phyloP scores from a whole-genome alignment of 2,329 filamentous ascomycete genomes.

The Neonectria hederae region DNA sequence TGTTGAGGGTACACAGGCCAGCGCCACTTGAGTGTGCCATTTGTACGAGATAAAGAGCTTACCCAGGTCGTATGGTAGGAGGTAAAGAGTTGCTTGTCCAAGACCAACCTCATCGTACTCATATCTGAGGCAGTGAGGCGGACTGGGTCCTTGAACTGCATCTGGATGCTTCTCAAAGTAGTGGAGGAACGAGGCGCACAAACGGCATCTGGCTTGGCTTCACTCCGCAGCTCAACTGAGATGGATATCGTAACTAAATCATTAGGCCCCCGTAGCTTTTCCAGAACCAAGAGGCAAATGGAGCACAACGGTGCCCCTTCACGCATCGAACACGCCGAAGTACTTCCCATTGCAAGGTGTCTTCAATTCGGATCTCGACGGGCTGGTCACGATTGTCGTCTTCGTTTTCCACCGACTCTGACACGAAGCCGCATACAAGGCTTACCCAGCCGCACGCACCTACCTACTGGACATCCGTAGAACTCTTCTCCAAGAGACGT shows the following conservation, averaged over 20 bases:
- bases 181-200: not conserved
- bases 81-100: not conserved
- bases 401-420: not conserved
- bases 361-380: not conserved
- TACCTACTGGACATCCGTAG: not conserved
- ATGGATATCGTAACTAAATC: not conserved
- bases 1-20: not conserved
- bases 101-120: not conserved
- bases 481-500: not conserved
- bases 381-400: not conserved
- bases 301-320: not conserved
- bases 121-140: not conserved
- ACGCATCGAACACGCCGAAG: not conserved
- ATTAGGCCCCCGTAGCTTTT: not conserved
- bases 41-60: not conserved
- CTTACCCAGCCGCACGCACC: not conserved
- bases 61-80: not conserved
- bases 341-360: not conserved
- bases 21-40: not conserved
- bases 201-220: not conserved
- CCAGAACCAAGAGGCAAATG: not conserved
- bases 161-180: not conserved
- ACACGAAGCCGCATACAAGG: not conserved
- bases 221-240: not conserved
- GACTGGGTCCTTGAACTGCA: not conserved